These are phyloP conservation scores for Sugiyamaella grinbergsii DNA, from an alignment of 1,139 yeast genomes.

Conservation along the genomic window DNA sequence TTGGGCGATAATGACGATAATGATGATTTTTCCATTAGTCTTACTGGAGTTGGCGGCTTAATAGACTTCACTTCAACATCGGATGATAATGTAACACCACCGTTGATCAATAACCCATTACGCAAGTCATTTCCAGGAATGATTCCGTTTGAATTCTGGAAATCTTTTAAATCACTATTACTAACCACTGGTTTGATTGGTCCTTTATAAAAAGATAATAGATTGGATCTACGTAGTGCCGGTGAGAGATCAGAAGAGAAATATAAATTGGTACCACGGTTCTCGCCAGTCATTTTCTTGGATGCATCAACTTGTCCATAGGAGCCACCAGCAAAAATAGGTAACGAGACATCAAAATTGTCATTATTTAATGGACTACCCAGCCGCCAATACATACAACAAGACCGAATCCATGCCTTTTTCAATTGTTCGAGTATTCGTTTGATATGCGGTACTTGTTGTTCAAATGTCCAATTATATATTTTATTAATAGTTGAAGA, in stretches of 20 bases:
- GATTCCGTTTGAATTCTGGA: conserved; percentile 3
- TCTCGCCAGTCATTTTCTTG: conserved; percentile 1
- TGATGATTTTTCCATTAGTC: conserved; percentile 5
- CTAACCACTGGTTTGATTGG: conserved; percentile 37
- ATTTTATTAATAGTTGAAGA: conserved; percentile 38
- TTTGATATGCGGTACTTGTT: conserved; percentile 28
- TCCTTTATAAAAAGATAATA: conserved; percentile 37
- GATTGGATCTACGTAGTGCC: conserved; percentile 35
- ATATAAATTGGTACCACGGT: not conserved
- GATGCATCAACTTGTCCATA: conserved; percentile 25
- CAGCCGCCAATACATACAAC: conserved; percentile 42
- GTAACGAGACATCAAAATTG: conserved; percentile 28
- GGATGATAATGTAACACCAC: conserved; percentile 38
- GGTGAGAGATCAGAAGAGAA: conserved; percentile 14
- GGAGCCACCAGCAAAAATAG: conserved; percentile 36
- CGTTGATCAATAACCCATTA: conserved; percentile 37
- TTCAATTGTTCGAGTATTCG: conserved; percentile 43
- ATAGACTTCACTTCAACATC: conserved; percentile 37
- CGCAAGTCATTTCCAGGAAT: conserved; percentile 10
- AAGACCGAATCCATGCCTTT: conserved; percentile 42
- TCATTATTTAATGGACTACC: conserved; percentile 25
- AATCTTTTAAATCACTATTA: conserved; percentile 22
- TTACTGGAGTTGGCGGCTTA: conserved; percentile 29
- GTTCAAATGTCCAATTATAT: conserved; percentile 36
- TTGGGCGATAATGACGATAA: too few relatives aligned